Conservation (phyloP, 1,139 yeast genomes). For the Saccharomycopsis hybrid region DNA sequence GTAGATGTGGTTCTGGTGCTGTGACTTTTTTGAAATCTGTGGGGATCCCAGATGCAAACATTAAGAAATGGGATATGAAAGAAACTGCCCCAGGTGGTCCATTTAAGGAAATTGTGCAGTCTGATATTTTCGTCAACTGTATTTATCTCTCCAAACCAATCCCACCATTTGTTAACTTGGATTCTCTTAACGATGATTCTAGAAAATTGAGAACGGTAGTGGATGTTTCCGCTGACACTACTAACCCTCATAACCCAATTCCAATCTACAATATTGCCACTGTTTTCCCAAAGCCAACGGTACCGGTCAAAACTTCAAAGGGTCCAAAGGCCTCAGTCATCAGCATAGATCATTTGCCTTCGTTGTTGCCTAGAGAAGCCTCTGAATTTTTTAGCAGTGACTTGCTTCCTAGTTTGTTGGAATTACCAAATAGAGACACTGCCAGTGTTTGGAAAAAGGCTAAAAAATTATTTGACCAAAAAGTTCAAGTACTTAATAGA, state of each 20-base stretch:
- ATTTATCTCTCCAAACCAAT: slow-evolving; percentile 90
- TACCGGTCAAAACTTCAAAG: slow-evolving; percentile 61
- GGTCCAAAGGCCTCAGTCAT: slow-evolving; percentile 89
- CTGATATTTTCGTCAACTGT: slow-evolving; percentile 91
- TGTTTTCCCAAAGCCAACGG: slow-evolving; percentile 86
- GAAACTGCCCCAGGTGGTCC: slow-evolving; percentile 98
- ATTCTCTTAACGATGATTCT: slow-evolving; percentile 49
- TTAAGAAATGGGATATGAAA: slow-evolving; percentile 91
- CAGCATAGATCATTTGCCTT: slow-evolving; percentile 96
- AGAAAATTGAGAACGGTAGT: slow-evolving; percentile 89
- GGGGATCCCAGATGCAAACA: slow-evolving; percentile 82
- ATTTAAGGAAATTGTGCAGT: slow-evolving; percentile 77
- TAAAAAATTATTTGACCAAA: slow-evolving; percentile 71
- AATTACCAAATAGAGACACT: slow-evolving; percentile 70
- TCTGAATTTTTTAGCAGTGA: slow-evolving; percentile 86
- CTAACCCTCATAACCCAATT: slow-evolving; percentile 96
- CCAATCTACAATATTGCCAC: slow-evolving; percentile 91
- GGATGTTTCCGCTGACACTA: slow-evolving; percentile 97
- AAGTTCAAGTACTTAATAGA: slow-evolving; percentile 58
- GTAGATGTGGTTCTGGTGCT: slow-evolving; percentile 99
- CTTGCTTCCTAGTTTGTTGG: slow-evolving; percentile 79
- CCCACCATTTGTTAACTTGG: slow-evolving; percentile 78
- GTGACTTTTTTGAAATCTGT: slow-evolving; percentile 70
- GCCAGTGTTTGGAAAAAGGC: slow-evolving; percentile 94
- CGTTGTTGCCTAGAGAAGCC: slow-evolving; percentile 92